These are phyloP conservation scores for Phaeotremella skinneri DNA, from an alignment of 768 basidiomycete species.

Conservation along the genomic window DNA sequence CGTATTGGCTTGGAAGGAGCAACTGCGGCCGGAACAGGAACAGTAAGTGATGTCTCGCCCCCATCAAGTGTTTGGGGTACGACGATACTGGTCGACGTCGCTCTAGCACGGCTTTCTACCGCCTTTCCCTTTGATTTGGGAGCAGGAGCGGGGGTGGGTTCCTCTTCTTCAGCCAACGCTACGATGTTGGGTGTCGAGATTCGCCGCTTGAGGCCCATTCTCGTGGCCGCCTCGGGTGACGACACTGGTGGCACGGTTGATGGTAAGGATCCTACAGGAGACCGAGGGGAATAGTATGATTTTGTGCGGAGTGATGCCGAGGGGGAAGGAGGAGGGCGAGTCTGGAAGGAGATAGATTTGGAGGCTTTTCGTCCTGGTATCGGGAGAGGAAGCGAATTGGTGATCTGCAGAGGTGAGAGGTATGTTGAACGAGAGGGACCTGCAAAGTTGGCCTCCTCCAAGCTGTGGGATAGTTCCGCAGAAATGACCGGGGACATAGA, in stretches of 20 bases:
- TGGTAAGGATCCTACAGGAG: background rate
- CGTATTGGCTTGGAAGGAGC: conserved; percentile 14
- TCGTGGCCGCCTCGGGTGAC: conserved; percentile 1
- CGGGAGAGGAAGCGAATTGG: background rate
- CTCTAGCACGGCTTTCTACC: conserved; percentile 31
- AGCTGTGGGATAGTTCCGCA: background rate
- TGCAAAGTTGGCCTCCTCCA: conserved; percentile 7
- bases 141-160: background rate
- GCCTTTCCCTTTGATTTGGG: conserved; percentile 12
- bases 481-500: background rate
- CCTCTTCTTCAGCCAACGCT: conserved; percentile 10
- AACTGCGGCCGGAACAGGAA: background rate
- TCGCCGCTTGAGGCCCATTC: conserved; percentile 28
- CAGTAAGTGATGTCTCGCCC: background rate
- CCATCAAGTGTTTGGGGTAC: conserved; percentile 15
- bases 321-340: conserved; percentile 13
- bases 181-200: conserved; percentile 31
- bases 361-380: conserved; percentile 18
- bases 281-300: conserved; percentile 18
- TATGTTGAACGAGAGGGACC: conserved; percentile 13
- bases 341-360: conserved; percentile 27
- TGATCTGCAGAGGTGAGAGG: background rate
- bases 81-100: conserved; percentile 42
- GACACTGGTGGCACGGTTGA: background rate
- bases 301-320: conserved; percentile 11